Base-by-base conservation (phyloP, 768 basidiomycete genomes). In the Mycena olivaceomarginata region DNA sequence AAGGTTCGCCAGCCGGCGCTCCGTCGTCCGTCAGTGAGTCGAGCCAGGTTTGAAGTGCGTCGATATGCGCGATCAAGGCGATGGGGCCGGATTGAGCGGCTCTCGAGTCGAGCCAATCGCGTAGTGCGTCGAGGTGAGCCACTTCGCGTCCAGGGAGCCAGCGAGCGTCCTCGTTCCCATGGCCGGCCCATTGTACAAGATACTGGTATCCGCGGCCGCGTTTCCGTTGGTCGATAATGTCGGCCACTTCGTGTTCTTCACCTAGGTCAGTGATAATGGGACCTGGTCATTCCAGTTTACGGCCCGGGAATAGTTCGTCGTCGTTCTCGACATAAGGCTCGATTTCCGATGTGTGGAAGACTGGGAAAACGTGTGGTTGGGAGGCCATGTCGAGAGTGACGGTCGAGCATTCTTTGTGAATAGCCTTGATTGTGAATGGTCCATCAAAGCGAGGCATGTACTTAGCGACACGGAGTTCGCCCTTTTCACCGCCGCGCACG, bases 401-500 rank as follows among this genome's bases (percentile, higher is more conserved):
- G 0, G 79, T 75, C 0, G 81, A 86, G 0, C 70, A 66, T 16
- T 80, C 64, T 0, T 72, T 80, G 48, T 80, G 74, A 0, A 84
- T 82, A 0, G 74, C 66, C 0, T 73, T 48, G 7, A 89, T 75
- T 0, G 1, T 59, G 66, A 81, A 86, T 0, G 83, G 85, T 0
- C 85, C 82, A 67, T 89, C 84, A 18, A 64, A 86, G 0, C 81
- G 70, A 0, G 85, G 85, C 82, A 90, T 85, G 63, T 88, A 88
- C 62, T 89, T 89, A 0, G 86, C 85, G 0, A 84, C 83, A 0
- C 81, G 79, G 5, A 31, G 31, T 31, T 31, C 31, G 31, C 31
- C 31, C 31, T 80, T 79, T 3, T 80, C n/a, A 3, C 81, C 82
- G 7, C 51, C 60, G 0, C 74, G 25, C 37, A 80, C 81, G 67